Percentiles rank a stretch among this genome's conserved stretches.
Conservation (phyloP, 305 asterid genomes). For the Fraxinus baroniana region DNA sequence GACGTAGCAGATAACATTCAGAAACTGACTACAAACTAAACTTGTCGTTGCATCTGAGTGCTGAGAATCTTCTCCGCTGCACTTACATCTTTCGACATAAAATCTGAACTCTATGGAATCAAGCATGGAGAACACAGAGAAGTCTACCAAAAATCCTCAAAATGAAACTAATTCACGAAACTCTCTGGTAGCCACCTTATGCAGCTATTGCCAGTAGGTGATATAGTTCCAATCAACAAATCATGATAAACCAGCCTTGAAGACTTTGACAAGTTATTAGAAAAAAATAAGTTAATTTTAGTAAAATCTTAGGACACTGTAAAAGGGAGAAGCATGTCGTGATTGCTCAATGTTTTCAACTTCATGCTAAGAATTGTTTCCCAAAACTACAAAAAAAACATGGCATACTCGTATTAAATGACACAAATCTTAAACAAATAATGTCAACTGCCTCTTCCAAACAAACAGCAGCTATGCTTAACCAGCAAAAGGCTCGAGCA, state of each 20-base stretch:
- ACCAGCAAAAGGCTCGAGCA: conserved; percentile 24
- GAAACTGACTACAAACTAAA: neutral
- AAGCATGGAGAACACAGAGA: conserved; percentile 3
- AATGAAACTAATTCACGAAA: neutral
- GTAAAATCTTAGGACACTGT: conserved; percentile 1
- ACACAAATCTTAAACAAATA: neutral
- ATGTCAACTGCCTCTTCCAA: conserved; percentile 17
- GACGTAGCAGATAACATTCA: neutral
- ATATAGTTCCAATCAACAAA: neutral
- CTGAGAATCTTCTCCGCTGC: neutral
- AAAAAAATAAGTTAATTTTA: neutral
- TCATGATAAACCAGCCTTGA: neutral
- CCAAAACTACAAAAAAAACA: conserved; percentile 5
- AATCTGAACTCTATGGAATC: conserved; percentile 19
- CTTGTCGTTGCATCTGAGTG: conserved; percentile 1
- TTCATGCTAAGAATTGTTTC: conserved; percentile 1
- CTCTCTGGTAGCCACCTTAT: neutral
- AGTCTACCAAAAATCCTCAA: conserved; percentile 8
- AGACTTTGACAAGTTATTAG: neutral
- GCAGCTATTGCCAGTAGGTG: neutral
- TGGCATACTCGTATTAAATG: neutral
- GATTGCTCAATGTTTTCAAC: neutral
- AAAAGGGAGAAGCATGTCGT: conserved; percentile 9
- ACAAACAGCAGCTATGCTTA: conserved; percentile 19
- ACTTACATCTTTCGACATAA: conserved; percentile 3